Base-by-base conservation (phyloP, 2,329 filamentous ascomycete genomes). In the Xylariaceae sp. region DNA sequence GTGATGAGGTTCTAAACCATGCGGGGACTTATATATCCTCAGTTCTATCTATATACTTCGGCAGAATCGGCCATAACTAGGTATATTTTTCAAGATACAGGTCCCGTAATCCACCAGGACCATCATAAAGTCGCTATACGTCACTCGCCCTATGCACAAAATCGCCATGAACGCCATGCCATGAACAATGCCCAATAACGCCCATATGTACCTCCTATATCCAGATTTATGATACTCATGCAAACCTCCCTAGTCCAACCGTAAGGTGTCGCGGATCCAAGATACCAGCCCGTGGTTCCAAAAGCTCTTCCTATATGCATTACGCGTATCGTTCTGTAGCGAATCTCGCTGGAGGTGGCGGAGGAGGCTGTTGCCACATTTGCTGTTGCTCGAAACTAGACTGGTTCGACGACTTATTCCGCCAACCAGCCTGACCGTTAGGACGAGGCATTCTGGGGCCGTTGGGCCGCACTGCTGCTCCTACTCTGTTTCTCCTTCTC, bases 401-500 rank as follows among this genome's bases (percentile, higher is more conserved):
- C 15, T 44, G 51, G 32, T 32, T 38, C 18, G 40, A 42, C 27
- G 39, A 22, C 14, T 30, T 15, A 30, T 41, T 35, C 15, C 43
- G 33, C 14, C 14, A 12, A 3, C 42, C 11, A 30, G 42, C 43
- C 30, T 44, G 48, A 3, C 53, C 46, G 10, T 52, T 42, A 10
- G 11, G 11, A 7, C 51, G 45, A 14, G 54, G 48, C 11, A 56
- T 54, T 31, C 54, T 48, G 19, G 55, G 52, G 33, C 55, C 47
- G 10, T 51, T 54, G 46, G 58, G 27, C 5, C 43, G 46, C 30
- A 41, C 18, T 2, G 33, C 30, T 12, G 53, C 27, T 5, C 50
- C 52, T 15, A 44, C 9, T 36, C 53, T 60, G 39, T 57, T 58
- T 39, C 58, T 57, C 19, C 62, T 60, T 32, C 53, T 55, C 39